Evolutionary conservation across 1,284 basidiomycete genomes (phyloP).

Genomic region (Fistulinella staudtii): DNA sequence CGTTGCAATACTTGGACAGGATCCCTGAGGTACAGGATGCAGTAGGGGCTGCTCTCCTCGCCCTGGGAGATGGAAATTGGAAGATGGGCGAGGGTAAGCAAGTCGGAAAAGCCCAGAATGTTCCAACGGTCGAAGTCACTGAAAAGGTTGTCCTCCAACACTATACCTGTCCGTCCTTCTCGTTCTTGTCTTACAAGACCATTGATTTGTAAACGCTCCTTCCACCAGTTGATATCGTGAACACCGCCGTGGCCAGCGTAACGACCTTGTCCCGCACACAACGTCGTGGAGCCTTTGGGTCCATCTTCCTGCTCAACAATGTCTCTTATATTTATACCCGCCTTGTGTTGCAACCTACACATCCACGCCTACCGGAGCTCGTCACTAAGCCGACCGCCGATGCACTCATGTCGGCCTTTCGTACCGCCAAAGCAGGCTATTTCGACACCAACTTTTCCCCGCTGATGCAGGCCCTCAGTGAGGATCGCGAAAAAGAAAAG

Average conservation of each 20-base stretch:
- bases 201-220: background rate
- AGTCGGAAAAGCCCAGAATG: conserved; percentile 48
- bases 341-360: conserved; percentile 49
- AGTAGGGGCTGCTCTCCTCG: conserved; percentile 57
- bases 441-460: conserved; percentile 78
- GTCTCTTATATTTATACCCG: conserved; percentile 61
- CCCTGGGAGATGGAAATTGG: conserved; percentile 81
- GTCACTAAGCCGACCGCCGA: conserved; percentile 62
- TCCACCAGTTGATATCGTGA: conserved; percentile 62
- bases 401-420: conserved; percentile 60
- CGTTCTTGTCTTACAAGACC: background rate
- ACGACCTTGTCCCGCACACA: conserved; percentile 59
- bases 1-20: conserved; percentile 62
- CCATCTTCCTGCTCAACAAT: conserved; percentile 78
- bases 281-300: conserved; percentile 61
- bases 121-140: conserved; percentile 44
- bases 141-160: conserved; percentile 66
- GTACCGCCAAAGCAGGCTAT: conserved; percentile 75
- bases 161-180: conserved; percentile 54
- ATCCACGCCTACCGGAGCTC: conserved; percentile 43
- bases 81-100: conserved; percentile 79
- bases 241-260: conserved; percentile 54
- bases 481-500: conserved; percentile 61
- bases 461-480: conserved; percentile 65
- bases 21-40: conserved; percentile 66